Conservation (phyloP, 2,329 filamentous ascomycete genomes). For the Xylariaceae sp. region DNA sequence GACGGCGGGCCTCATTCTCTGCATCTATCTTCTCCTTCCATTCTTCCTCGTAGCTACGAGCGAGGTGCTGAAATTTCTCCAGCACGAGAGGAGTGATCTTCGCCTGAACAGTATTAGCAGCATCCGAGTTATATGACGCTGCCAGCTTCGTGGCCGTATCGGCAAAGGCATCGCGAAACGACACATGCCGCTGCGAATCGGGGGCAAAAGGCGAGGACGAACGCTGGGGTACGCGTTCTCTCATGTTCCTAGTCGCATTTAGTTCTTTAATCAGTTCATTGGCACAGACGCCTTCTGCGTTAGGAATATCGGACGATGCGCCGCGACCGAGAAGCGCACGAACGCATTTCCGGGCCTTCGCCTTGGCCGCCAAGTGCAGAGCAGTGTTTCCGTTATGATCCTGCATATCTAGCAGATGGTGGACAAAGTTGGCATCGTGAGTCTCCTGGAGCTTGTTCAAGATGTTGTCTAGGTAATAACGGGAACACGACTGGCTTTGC, state of each 20-base stretch:
- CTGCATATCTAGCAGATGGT: conserved; percentile 71
- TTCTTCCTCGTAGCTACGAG: conserved; percentile 68
- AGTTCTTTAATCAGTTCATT: conserved; percentile 75
- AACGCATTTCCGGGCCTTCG: conserved; percentile 84
- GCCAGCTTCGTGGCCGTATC: conserved; percentile 41
- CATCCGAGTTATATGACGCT: conserved; percentile 52
- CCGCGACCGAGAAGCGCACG: conserved; percentile 72
- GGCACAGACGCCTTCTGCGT: conserved; percentile 74
- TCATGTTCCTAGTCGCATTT: conserved; percentile 60
- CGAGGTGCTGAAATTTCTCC: conserved; percentile 67
- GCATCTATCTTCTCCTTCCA: conserved; percentile 67
- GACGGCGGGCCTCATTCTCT: conserved; percentile 61
- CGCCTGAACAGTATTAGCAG: conserved; percentile 63
- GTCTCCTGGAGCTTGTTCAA: conserved; percentile 80
- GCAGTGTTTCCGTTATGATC: conserved; percentile 89
- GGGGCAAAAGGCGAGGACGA: conserved; percentile 70
- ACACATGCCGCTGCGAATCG: conserved; percentile 53
- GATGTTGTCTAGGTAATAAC: conserved; percentile 90
- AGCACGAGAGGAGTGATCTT: conserved; percentile 65
- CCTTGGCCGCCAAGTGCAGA: conserved; percentile 66
- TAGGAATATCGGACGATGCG: conserved; percentile 76
- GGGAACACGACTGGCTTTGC: conserved; percentile 80
- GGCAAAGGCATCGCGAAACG: conserved; percentile 46
- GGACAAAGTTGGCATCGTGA: conserved; percentile 69
- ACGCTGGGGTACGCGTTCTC: conserved; percentile 62